These are phyloP conservation scores for Phytophthora cactorum DNA, from an alignment of 352 stramenopile genomes.

Conservation along the genomic window DNA sequence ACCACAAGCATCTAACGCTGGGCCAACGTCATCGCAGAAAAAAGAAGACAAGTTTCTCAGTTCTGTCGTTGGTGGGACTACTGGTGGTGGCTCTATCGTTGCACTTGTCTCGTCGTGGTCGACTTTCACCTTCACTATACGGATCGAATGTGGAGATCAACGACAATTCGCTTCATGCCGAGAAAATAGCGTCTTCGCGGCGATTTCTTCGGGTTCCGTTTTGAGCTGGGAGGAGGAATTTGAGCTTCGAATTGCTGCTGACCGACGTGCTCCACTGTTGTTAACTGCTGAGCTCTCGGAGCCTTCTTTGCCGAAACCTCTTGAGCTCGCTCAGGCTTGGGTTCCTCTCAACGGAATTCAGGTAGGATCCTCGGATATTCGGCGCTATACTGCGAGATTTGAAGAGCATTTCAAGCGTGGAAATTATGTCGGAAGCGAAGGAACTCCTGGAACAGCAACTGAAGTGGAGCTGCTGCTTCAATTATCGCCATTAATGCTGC, in stretches of 20 bases:
- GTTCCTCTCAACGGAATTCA: constrained; percentile 43
- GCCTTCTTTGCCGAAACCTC: constrained; percentile 28
- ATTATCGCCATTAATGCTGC: constrained; percentile 58
- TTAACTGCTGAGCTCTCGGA: constrained; percentile 61
- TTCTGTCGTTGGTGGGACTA: constrained; percentile 15
- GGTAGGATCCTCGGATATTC: constrained; percentile 39
- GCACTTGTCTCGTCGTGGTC: constrained; percentile 17
- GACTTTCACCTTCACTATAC: constrained; percentile 55
- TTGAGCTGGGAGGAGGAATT: constrained; percentile 77
- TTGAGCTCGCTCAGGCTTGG: constrained; percentile 56
- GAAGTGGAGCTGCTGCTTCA: constrained; percentile 71
- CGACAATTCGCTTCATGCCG: constrained; percentile 50
- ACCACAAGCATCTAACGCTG: not conserved
- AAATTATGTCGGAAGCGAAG: constrained; percentile 15
- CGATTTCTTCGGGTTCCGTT: constrained; percentile 33
- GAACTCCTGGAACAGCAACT: constrained; percentile 9
- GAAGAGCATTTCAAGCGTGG: constrained; percentile 66
- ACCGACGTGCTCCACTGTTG: constrained; percentile 38
- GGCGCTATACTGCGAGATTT: constrained; percentile 33
- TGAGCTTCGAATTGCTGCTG: constrained; percentile 51
- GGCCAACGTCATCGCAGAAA: constrained; percentile 18
- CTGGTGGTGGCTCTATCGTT: constrained; percentile 13
- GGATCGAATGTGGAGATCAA: constrained; percentile 57
- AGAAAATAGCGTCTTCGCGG: constrained; percentile 45
- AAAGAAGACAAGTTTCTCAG: constrained; percentile 36